Conservation (phyloP, 768 basidiomycete species). For the Boletus rubescentipes region DNA sequence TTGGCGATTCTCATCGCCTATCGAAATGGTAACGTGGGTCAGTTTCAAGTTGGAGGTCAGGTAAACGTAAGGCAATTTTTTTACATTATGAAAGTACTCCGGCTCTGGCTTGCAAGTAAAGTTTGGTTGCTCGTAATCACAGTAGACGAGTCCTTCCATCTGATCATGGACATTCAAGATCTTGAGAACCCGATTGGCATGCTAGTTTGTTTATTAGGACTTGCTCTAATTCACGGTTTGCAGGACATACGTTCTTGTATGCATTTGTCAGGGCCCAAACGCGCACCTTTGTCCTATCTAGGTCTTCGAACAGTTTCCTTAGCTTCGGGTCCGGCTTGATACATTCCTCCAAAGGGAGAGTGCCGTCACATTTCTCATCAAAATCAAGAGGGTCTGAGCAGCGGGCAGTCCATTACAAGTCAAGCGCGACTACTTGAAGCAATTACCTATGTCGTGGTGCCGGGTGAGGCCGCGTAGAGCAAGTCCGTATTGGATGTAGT, state of each 20-base stretch:
- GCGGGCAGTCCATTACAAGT: not conserved
- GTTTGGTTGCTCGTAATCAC: constrained; percentile 65
- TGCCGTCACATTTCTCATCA: constrained; percentile 79
- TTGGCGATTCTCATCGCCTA: constrained; percentile 68
- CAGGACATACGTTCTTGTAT: constrained; percentile 57
- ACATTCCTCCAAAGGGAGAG: constrained; percentile 79
- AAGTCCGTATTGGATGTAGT: constrained; percentile 81
- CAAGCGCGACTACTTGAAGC: not conserved
- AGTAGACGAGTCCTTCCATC: constrained; percentile 73
- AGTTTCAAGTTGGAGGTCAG: not conserved
- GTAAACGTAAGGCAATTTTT: not conserved
- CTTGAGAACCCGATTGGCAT: constrained; percentile 74
- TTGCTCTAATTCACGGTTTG: constrained; percentile 14
- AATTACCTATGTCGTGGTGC: constrained; percentile 72
- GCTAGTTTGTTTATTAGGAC: constrained; percentile 43
- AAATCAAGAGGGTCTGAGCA: constrained; percentile 79
- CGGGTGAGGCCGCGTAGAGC: constrained; percentile 74
- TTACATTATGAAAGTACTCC: constrained; percentile 64
- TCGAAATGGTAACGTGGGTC: not conserved
- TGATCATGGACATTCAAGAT: constrained; percentile 73
- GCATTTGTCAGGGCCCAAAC: constrained; percentile 90
- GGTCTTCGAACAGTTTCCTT: constrained; percentile 70
- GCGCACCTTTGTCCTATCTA: constrained; percentile 72
- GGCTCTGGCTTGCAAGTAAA: constrained; percentile 84
- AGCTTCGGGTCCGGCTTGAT: constrained; percentile 62